A percentile compares a stretch with the other conserved stretches of the same genome.
Conservation (phyloP, 805 yeast species). For the Priceomyces medius region DNA sequence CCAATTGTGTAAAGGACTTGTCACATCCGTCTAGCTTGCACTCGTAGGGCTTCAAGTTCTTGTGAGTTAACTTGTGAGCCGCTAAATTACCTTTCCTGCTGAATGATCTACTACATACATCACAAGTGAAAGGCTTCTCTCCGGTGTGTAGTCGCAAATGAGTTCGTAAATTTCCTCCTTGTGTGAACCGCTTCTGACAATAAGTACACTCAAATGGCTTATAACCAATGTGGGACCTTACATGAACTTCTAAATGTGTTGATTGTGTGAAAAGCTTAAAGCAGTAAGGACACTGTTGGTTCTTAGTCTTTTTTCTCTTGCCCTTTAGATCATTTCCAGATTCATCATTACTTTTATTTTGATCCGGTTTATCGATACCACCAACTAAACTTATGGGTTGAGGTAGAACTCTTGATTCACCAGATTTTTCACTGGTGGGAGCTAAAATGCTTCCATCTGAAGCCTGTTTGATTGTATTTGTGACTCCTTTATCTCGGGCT, state of each 20-base stretch:
- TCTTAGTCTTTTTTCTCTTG: slow-evolving; percentile 39
- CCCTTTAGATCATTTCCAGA: slow-evolving; percentile 15
- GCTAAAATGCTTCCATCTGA: slow-evolving; percentile 70
- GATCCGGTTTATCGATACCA: slow-evolving; percentile 67
- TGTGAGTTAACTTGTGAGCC: slow-evolving; percentile 83
- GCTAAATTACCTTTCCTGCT: slow-evolving; percentile 91
- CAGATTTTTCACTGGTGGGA: slow-evolving; percentile 19
- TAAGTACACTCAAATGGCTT: slow-evolving; percentile 79
- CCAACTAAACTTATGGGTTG: slow-evolving; percentile 65
- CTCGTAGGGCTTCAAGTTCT: slow-evolving; percentile 70
- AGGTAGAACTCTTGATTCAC: slow-evolving; percentile 47
- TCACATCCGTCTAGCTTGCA: slow-evolving; percentile 81
- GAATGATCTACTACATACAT: slow-evolving; percentile 70
- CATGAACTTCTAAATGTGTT: slow-evolving; percentile 90
- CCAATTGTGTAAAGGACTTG: slow-evolving; percentile 86
- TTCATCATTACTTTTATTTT: slow-evolving; percentile 22
- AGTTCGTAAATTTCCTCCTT: slow-evolving; percentile 85
- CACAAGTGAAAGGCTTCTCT: slow-evolving; percentile 85
- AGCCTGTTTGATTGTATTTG: slow-evolving; percentile 60
- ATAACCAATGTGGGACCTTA: slow-evolving; percentile 81
- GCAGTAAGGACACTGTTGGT: slow-evolving; percentile 75
- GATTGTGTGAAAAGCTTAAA: slow-evolving; percentile 78
- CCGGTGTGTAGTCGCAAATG: slow-evolving; percentile 88
- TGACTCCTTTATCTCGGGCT: slow-evolving; percentile 76
- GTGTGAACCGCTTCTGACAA: slow-evolving; percentile 82